Evolutionary conservation across 2,329 filamentous ascomycete genomes (phyloP).

Genomic region (Paraphoma sp.): DNA sequence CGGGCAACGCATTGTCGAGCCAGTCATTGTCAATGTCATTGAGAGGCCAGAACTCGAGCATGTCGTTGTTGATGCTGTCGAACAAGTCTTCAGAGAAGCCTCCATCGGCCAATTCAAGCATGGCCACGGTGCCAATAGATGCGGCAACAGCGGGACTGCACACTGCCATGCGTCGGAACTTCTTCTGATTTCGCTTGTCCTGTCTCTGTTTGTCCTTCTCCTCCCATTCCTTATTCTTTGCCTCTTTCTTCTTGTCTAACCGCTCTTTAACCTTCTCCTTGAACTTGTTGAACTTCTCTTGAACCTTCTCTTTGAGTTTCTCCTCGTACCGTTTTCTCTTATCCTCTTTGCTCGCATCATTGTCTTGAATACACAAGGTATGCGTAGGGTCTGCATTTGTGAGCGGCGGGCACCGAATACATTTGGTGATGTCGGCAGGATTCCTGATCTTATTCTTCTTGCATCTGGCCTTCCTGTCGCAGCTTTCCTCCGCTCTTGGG

Average conservation of each 20-base stretch:
- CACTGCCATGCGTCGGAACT: conserved; percentile 7
- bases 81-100: conserved; percentile 12
- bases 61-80: conserved; percentile 10
- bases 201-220: conserved; percentile 9
- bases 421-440: conserved; percentile 8
- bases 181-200: conserved; percentile 10
- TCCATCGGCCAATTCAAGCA: conserved; percentile 13
- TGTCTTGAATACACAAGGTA: conserved; percentile 9
- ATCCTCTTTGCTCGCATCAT: conserved; percentile 9
- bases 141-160: conserved; percentile 11
- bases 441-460: conserved; percentile 13
- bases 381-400: conserved; percentile 10
- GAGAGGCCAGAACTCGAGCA: conserved; percentile 12
- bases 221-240: conserved; percentile 9
- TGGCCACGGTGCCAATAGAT: conserved; percentile 11
- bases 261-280: conserved; percentile 10
- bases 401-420: conserved; percentile 12
- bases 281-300: conserved; percentile 6
- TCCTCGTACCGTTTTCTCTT: conserved; percentile 9
- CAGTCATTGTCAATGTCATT: conserved; percentile 9
- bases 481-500: conserved; percentile 3
- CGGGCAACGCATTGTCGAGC: conserved; percentile 7
- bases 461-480: conserved; percentile 10
- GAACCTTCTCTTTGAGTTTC: conserved; percentile 9
- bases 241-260: conserved; percentile 6